Evolutionary conservation across 2,329 filamentous ascomycete genomes (phyloP), one percentile per base, ranked within the genome.

Genomic region (Balansia obtecta): DNA sequence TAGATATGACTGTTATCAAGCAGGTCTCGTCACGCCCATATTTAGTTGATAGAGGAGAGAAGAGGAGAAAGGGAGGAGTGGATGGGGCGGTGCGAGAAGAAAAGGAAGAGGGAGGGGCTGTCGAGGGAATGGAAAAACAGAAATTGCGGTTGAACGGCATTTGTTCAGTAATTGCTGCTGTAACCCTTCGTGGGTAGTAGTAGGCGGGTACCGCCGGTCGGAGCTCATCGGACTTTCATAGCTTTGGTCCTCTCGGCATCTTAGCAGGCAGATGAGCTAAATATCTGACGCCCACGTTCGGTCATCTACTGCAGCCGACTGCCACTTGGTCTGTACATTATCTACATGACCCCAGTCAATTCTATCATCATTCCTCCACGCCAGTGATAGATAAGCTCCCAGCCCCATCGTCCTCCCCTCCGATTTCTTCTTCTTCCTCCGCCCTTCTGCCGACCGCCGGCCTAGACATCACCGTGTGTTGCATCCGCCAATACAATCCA

Each of bases 1-100:
- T 7, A 76, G 34, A 76, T 82, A 67, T 70, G 67, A 50, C 70
- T 75, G 73, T 64, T 70, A 64, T 42, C 40, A 54, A 76, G 77
- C 79, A 46, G 76, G 72, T 73, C 82, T 86, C 85, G 77, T 89
- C 84, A 84, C 74, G 66, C 79, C 82, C 83, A 82, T 78, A 79
- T 62, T 80, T 88, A 88, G 83, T 88, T 87, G 81, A 76, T 79
- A 22, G 20, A 65, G 69, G 74, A 76, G 70, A 65, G 69, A 56
- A 41, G 45, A 60, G 65, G 61, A 59, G 52, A 60, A 61, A 57
- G 49, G 50, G 50, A 46, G 48, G 52, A 39, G 49, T 52, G 44
- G 39, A 12, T 30, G 12, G 34, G 34, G 34, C 34, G 11, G 33
- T 10, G 33, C n/a, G 34, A 37, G 34, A 11, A 37, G 34, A 37